Conservation (phyloP, 768 basidiomycete species). For the Tubosaeta sp. region DNA sequence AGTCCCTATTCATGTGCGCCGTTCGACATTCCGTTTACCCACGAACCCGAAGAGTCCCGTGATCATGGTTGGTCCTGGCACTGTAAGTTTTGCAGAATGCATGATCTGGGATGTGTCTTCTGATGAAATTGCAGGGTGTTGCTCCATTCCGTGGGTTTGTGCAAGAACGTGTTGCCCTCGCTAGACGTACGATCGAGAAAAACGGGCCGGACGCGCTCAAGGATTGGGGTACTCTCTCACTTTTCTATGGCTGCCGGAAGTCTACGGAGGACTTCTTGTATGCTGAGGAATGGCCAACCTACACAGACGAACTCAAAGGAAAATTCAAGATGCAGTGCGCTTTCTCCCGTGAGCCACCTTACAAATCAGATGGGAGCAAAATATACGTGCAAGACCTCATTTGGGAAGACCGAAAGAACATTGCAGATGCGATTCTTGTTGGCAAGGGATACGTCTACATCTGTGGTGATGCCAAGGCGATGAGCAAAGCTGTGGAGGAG, state of each 20-base stretch:
- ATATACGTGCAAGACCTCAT: constrained; percentile 99
- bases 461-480: constrained; percentile 94
- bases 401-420: constrained; percentile 78
- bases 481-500: constrained; percentile 96
- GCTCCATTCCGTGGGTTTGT: constrained; percentile 99
- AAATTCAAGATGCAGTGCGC: constrained; percentile 88
- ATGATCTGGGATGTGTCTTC: neutral
- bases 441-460: constrained; percentile 98
- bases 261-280: constrained; percentile 91
- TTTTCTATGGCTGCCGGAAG: constrained; percentile 96
- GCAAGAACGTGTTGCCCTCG: constrained; percentile 95
- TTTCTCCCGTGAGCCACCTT: constrained; percentile 85
- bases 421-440: constrained; percentile 86
- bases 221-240: constrained; percentile 92
- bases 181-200: constrained; percentile 91
- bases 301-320: constrained; percentile 79
- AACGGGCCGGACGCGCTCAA: constrained; percentile 89
- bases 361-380: constrained; percentile 87
- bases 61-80: constrained; percentile 99
- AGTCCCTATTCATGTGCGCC: constrained; percentile 89
- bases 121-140: constrained; percentile 64
- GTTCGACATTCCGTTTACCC: constrained; percentile 95
- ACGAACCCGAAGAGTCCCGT: constrained; percentile 98
- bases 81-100: constrained; percentile 51
- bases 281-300: constrained; percentile 91